phyloP scores from a whole-genome alignment of 805 yeast genomes.

The Ogataea pignaliae region DNA sequence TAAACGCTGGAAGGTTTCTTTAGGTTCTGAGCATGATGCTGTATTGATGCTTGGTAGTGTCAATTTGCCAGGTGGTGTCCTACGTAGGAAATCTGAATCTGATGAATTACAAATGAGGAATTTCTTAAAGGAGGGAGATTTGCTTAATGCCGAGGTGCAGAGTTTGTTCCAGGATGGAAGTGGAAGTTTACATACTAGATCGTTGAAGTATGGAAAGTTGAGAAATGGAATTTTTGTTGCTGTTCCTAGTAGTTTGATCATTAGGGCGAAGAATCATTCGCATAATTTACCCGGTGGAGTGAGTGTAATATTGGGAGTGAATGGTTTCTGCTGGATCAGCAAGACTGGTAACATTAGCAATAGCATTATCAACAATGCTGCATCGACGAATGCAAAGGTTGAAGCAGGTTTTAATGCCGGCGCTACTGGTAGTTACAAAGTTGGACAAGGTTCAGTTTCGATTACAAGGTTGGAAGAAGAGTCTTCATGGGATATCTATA shows the following conservation, averaged over 20 bases:
- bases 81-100: slow-evolving; percentile 88
- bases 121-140: slow-evolving; percentile 92
- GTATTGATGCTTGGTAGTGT: slow-evolving; percentile 91
- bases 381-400: slow-evolving; percentile 21
- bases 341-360: slow-evolving; percentile 44
- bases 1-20: slow-evolving; percentile 94
- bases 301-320: slow-evolving; percentile 85
- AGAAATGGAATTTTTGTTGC: slow-evolving; percentile 81
- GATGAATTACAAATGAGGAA: slow-evolving; percentile 96
- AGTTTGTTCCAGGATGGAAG: slow-evolving; percentile 83
- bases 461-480: slow-evolving; percentile 84
- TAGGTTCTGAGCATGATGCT: slow-evolving; percentile 93
- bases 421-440: slow-evolving; percentile 34
- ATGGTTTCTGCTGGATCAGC: slow-evolving; percentile 91
- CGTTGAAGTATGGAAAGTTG: slow-evolving; percentile 90
- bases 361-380: slow-evolving; percentile 8
- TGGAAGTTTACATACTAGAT: slow-evolving; percentile 92
- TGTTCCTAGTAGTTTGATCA: slow-evolving; percentile 78
- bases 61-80: slow-evolving; percentile 93
- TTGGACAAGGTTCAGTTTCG: slow-evolving; percentile 58
- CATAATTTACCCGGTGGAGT: slow-evolving; percentile 93
- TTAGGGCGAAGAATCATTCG: slow-evolving; percentile 83
- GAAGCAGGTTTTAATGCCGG: slow-evolving; percentile 37
- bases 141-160: slow-evolving; percentile 94
- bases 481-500: slow-evolving; percentile 90